Evolutionary conservation across 1,139 yeast genomes (phyloP).

Genomic region (Eremothecium gossypii): DNA sequence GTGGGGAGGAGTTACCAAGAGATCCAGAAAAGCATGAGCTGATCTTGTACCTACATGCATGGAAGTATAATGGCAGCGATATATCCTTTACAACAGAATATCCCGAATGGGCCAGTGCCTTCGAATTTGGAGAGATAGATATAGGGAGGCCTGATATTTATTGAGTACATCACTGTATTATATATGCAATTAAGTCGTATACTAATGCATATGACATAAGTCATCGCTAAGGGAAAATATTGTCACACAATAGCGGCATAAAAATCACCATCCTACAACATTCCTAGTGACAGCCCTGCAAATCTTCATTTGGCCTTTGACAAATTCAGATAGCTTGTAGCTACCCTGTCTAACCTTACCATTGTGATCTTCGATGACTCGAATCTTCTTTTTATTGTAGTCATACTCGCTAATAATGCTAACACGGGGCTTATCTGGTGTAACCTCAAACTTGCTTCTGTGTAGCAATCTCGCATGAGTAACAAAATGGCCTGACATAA

Average conservation of each 20-base stretch:
- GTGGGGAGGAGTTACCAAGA: constrained; percentile 36
- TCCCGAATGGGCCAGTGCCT: constrained; percentile 53
- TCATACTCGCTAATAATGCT: constrained; percentile 65
- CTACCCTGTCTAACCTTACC: constrained; percentile 53
- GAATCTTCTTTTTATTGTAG: constrained; percentile 60
- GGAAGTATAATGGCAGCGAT: constrained; percentile 45
- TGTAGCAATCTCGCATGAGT: constrained; percentile 53
- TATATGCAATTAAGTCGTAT: not conserved
- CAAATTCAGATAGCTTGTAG: constrained; percentile 63
- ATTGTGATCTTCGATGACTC: constrained; percentile 57
- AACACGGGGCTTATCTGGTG: constrained; percentile 38
- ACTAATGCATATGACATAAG: constrained; percentile 1
- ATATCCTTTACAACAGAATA: constrained; percentile 52
- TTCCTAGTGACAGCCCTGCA: constrained; percentile 63
- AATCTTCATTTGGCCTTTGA: constrained; percentile 68
- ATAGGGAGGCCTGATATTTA: not conserved
- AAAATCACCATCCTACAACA: constrained; percentile 48
- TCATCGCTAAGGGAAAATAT: no score
- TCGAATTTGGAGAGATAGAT: not conserved
- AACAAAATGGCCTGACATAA: constrained; percentile 65
- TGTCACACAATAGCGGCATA: no score
- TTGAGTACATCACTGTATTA: not conserved
- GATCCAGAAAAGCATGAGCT: constrained; percentile 35
- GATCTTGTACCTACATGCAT: constrained; percentile 52
- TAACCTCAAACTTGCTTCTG: constrained; percentile 39